phyloP scores from a whole-genome alignment of 768 basidiomycete genomes.

The Phallus indusiatus region DNA sequence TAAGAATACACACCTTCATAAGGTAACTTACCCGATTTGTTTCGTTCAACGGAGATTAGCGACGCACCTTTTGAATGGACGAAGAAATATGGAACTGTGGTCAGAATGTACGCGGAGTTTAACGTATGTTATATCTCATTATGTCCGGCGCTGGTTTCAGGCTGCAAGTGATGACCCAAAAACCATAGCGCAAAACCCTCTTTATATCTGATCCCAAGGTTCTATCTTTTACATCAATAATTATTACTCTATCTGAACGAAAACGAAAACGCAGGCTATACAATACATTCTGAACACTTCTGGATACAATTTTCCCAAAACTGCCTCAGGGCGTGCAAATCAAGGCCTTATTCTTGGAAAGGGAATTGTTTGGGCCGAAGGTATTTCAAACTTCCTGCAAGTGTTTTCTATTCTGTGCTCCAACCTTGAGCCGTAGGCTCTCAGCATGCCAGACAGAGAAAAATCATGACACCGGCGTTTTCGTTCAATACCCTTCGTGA shows the following conservation, averaged over 20 bases:
- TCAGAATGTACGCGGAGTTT: constrained; percentile 13
- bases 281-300: constrained; percentile 22
- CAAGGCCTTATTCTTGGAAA: neutral
- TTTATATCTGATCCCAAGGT: constrained; percentile 6
- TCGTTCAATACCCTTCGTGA: neutral
- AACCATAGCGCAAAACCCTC: neutral
- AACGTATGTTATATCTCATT: constrained; percentile 16
- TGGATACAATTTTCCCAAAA: constrained; percentile 17
- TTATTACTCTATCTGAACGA: neutral
- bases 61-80: constrained; percentile 13
- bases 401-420: neutral
- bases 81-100: constrained; percentile 14
- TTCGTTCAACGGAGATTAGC: constrained; percentile 14
- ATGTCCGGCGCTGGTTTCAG: too few species aligned
- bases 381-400: neutral
- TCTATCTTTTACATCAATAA: neutral
- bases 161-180: too few species aligned
- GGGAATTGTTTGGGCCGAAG: constrained; percentile 4
- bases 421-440: neutral
- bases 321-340: neutral
- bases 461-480: constrained; percentile 11
- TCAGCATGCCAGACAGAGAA: constrained; percentile 3
- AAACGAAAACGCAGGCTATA: constrained; percentile 14
- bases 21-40: constrained; percentile 1
- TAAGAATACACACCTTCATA: neutral